Base-by-base conservation (phyloP, 2,329 filamentous ascomycete species). In the Pseudopyrenochaeta lycopersici region DNA sequence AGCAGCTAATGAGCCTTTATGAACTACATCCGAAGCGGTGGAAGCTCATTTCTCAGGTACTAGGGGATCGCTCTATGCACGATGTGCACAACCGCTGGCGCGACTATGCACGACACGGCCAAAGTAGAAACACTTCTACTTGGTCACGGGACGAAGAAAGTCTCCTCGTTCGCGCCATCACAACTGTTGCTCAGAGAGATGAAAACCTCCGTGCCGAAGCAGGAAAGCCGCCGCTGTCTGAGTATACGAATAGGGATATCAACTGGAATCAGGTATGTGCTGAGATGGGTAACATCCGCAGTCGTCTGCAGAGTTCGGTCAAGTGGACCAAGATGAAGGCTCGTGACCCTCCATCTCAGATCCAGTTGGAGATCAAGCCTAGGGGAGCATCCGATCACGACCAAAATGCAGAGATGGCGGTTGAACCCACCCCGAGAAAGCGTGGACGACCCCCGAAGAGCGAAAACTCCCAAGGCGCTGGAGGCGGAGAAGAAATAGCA, bases 1-100 rank as follows among this genome's bases (percentile, higher is more conserved):
- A 83, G 7, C 77, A 83, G 51, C 73, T 90, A 6, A 74, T 67
- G 4, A 58, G 76, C 1, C 71, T 85, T 5, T 79, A 83, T 45
- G 75, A 80, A 2, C 56, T 73, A n/a, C 72, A 83, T 43, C 80
- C 81, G 1, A 81, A 78, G 14, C 84, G 85, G 53, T 92, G 89
- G 87, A 81, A 81, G 10, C 61, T 80, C 23, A 89, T 92, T 58
- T 85, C 82, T 0, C 77, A 80, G n/a, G 60, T 78, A 11, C 63
- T 84, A 18, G 82, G 90, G 58, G 87, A 87, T 56, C 86, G 90
- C 5, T 83, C 86, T 33, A 80, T 84, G 0, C 84, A 86, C 54
- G 88, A 91, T 67, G 81, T 88, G 46, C 84, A 88, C 45, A 89
- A 91, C 69, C 85, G 89, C 3, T 90, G 88, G 79, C 82, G 87